Evolutionary conservation across 2,329 filamentous ascomycete species (phyloP), one percentile per base, ranked within the genome.

Genomic region (Aspergillus aculeatinus): DNA sequence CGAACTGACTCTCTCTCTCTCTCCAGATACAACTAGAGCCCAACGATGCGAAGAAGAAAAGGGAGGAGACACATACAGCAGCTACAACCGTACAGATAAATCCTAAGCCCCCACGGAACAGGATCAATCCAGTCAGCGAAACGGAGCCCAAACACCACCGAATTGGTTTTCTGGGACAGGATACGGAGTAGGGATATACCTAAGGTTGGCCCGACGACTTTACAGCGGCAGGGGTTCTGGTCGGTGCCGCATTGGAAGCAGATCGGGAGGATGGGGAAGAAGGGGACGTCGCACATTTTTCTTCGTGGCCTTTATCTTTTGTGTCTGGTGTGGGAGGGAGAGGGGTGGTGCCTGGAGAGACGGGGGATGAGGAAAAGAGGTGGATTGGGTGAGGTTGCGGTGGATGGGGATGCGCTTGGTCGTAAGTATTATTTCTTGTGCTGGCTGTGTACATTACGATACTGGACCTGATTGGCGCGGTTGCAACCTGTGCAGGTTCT

Each of bases 221-320:
- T 85, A 67, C 82, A 85, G 62, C 80, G 81, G 58, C 83, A 85
- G 3, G 83, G 83, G 58, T 85, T 85, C 65, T 85, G 81, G 61
- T 84, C 77, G 9, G 82, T 85, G 50, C 73, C 82, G 70, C 81
- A 85, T 70, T 85, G 82, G 70, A 84, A 81, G 71, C 82, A 84
- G 65, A 83, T 70, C 11, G 82, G 76, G 44, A 82, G 79, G 56
- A 83, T 69, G 19, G 81, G 81, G 51, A 83, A 66, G 68, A 76
- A 78, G 55, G 79, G 76, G 5, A 70, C 29, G 61, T 66, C 70
- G 58, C 68, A 72, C 77, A 80, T 78, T 19, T 29, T 60, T 48
- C 29, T 60, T 33, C 12, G 29, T 39, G 27, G 14, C 5, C 11
- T 14, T 16, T 42, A 4, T 42, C 35, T 42, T 42, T 42, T 16